Base-by-base conservation (phyloP, 2,329 filamentous ascomycete genomes). In the Trichoderma pleuroti region DNA sequence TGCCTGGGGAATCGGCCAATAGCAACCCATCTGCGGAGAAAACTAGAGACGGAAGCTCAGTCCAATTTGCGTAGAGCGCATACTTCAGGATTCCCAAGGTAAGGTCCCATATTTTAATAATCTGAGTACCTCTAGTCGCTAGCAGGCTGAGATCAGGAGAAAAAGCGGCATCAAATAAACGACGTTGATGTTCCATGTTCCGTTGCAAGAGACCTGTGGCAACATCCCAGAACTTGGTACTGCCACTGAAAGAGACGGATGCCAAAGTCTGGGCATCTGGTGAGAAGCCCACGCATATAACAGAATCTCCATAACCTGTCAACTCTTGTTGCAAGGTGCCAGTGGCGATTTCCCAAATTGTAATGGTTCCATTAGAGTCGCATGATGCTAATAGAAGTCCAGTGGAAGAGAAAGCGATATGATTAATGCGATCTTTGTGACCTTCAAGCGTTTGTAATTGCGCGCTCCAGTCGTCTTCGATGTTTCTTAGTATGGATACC, bases 391-490 rank as follows among this genome's bases (percentile, higher is more conserved):
- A 21, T 21, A 46, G 42, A 3, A 21, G 18, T 46, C 42, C 42
- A 5, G n/a, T 9, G 0, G 39, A 3, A 21, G 39, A 46, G 18
- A 46, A 46, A 0, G 39, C 1, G 18, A 46, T 2, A 46, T 1
- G 14, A 4, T n/a, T 3, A 4, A 46, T 0, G 1, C 0, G 0
- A 10, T 11, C 9, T 21, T 5, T 21, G n/a, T 21, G 18, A 4
- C 42, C 42, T 11, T 46, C 1, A 46, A 46, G 42, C 2, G 18
- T 46, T 11, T 46, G 42, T 5, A 46, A 11, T 0, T 46, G 18
- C 4, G 18, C n/a, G 9, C 18, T 18, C 42, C 42, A 46, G 10
- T 10, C 10, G 10, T 11, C 9, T 11, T 21, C 18, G 0, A 46
- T 1, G 1, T 11, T 21, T 21, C 4, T 21, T 21, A 9, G 2